A percentile compares a stretch with the other conserved stretches of the same genome.
Conservation (phyloP, 1,139 yeast genomes). For the Suhomyces bribrorum region DNA sequence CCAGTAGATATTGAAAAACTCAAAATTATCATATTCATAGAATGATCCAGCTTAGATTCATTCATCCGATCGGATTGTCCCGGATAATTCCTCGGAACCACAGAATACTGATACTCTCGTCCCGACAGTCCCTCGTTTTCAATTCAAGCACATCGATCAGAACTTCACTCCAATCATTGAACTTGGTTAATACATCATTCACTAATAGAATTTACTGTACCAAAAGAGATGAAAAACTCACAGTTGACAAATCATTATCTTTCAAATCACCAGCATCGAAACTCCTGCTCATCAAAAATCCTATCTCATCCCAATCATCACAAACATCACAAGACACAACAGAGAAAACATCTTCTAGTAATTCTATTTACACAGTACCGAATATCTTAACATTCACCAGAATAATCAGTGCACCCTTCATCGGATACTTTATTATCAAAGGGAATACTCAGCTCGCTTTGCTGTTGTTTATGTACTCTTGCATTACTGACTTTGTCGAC, state of each 20-base stretch:
- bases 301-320: not conserved
- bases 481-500: slow-evolving; percentile 87
- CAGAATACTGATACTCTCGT: not conserved
- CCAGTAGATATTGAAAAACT: too few species aligned
- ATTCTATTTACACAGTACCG: slow-evolving; percentile 68
- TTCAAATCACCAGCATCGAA: not conserved
- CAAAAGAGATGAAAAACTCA: not conserved
- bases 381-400: slow-evolving; percentile 81
- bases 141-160: not conserved
- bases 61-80: not conserved
- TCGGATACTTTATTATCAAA: slow-evolving; percentile 74
- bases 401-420: slow-evolving; percentile 73
- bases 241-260: not conserved
- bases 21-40: not conserved
- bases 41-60: not conserved
- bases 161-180: not conserved
- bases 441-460: slow-evolving; percentile 66
- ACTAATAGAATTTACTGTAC: not conserved
- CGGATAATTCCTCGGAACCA: not conserved
- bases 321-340: not conserved
- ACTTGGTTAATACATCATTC: not conserved
- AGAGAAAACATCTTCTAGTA: not conserved
- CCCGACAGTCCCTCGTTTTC: not conserved
- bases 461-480: slow-evolving; percentile 75
- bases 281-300: not conserved